Evolutionary conservation across 2,329 filamentous ascomycete species (phyloP).

Genomic region (Ceratocystis smalleyi): DNA sequence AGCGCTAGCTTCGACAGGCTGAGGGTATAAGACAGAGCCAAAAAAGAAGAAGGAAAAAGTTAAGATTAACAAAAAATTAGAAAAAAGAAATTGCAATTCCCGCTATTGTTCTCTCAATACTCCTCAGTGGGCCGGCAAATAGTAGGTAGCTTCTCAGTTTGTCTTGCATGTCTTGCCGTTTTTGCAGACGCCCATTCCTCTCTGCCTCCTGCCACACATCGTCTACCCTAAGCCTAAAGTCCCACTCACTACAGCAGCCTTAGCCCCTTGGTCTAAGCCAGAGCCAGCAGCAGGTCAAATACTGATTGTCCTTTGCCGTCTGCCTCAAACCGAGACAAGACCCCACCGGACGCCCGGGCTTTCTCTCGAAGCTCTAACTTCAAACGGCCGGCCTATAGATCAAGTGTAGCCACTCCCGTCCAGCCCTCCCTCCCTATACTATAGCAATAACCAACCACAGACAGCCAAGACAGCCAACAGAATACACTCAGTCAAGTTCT

Average conservation of each 20-base stretch:
- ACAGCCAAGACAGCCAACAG: too few species aligned
- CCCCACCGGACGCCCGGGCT: background rate
- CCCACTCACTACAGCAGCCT: background rate
- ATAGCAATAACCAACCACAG: too few species aligned
- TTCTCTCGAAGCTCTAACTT: background rate
- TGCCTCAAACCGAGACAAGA: constrained; percentile 3
- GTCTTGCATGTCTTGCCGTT: background rate
- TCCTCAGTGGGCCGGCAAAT: background rate
- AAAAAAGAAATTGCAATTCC: background rate
- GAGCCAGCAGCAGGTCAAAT: background rate
- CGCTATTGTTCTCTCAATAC: background rate
- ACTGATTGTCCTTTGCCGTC: background rate
- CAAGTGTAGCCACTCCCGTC: background rate
- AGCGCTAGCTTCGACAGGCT: background rate
- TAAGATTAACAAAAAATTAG: background rate
- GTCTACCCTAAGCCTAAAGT: background rate
- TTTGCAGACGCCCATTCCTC: background rate
- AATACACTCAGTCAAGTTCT: background rate
- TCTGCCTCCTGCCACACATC: background rate
- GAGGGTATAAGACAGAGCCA: background rate
- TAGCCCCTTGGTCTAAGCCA: background rate
- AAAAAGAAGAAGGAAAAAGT: background rate
- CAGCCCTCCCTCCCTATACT: background rate
- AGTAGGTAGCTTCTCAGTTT: background rate
- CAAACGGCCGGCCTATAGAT: background rate